A percentile compares a stretch with the other conserved stretches of the same genome.
These are phyloP conservation scores for Hippophae rhamnoides DNA, from an alignment of 306 rosid species.

Conservation along the genomic window DNA sequence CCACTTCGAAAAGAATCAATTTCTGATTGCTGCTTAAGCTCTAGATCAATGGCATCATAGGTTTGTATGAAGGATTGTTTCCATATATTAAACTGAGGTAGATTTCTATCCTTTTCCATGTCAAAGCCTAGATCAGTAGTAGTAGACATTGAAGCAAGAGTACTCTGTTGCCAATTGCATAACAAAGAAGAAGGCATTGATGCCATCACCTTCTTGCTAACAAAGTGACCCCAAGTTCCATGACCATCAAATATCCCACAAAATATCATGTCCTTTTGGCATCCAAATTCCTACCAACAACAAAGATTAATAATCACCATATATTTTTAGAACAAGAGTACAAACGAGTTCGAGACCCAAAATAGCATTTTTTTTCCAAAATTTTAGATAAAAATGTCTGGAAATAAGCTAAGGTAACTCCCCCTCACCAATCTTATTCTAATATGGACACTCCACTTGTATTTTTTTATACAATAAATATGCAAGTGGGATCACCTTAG, in stretches of 20 bases:
- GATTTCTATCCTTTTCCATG: constrained; percentile 34
- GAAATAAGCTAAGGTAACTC: not conserved
- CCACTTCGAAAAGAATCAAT: constrained; percentile 67
- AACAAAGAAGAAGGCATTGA: constrained; percentile 49
- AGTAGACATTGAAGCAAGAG: constrained; percentile 41
- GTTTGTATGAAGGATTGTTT: constrained; percentile 58
- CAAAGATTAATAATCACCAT: too few relatives aligned
- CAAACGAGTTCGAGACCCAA: not conserved
- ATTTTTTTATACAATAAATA: too few relatives aligned
- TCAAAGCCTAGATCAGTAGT: constrained; percentile 36
- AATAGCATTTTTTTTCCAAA: not conserved
- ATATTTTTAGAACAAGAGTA: not conserved
- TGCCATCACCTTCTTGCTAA: constrained; percentile 58
- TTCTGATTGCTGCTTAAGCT: constrained; percentile 53
- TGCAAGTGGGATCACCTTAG: too few relatives aligned
- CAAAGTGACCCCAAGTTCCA: constrained; percentile 82
- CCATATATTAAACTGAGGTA: constrained; percentile 46
- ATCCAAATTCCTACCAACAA: constrained; percentile 57
- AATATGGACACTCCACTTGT: too few relatives aligned
- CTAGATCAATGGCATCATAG: constrained; percentile 52
- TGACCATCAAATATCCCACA: constrained; percentile 91
- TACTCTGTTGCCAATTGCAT: constrained; percentile 53
- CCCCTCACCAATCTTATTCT: too few relatives aligned
- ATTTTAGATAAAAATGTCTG: not conserved
- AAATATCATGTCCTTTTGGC: constrained; percentile 64